Evolutionary conservation across 257 asterid genomes (phyloP), one percentile per base, ranked within the genome.

Genomic region (Ballota nigra): DNA sequence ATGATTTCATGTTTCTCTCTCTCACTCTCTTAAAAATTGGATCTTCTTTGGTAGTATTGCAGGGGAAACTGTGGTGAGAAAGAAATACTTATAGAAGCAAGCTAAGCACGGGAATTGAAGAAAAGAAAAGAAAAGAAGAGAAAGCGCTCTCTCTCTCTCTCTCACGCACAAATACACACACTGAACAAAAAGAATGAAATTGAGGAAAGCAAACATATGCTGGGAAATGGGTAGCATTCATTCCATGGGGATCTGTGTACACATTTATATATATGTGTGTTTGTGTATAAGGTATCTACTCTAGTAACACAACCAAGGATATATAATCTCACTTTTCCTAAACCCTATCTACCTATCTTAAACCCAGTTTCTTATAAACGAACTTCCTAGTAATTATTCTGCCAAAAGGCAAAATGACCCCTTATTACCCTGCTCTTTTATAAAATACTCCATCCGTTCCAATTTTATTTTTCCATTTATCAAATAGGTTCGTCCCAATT

Each of bases 211-310:
- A 77, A 85, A 87, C 69, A 43, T 45, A 78, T 89, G 96, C 88
- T 86, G 93, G 85, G 82, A 73, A 79, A 45, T 79, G 75, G 86
- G 89, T 79, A 68, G 85, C 82, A 84, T 36, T 31, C 34, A 31
- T 82, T 78, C 78, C 82, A 81, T 89, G 58, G 98, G 98, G 95
- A 89, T 92, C 96, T 84, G 96, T 85, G 97, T 86, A 79, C 60
- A 43, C 31, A 80, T 64, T 52, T 75, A 31, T 40, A 31, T 68
- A 29, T 15, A 15, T 61, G 18, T 31, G 4, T 62, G 40, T 29
- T 34, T 64, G 13, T 49, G 16, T 18, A 22, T 13, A 51, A 18
- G 63, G 70, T 68, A 69, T 62, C 59, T 36, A 45, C 20, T 45
- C 15, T 38, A 38, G 45, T 38, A 38, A 38, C 18, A 19, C 58